These are phyloP conservation scores for Jaminaea rosea DNA, from an alignment of 1,284 basidiomycete genomes.

Conservation along the genomic window DNA sequence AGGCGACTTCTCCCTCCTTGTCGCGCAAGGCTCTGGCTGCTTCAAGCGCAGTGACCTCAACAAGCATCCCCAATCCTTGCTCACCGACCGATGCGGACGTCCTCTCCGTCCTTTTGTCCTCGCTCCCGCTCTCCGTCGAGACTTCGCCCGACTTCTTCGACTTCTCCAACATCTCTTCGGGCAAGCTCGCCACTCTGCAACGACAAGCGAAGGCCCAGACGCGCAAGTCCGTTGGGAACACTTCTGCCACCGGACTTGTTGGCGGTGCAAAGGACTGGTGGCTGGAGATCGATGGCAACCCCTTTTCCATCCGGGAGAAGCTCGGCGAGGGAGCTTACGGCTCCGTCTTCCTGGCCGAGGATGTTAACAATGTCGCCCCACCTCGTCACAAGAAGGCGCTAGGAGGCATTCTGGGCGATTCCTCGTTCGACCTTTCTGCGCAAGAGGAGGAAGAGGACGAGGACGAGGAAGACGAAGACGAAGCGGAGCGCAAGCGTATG, in stretches of 20 bases:
- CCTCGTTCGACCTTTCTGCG: constrained; percentile 1
- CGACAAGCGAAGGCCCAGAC: constrained; percentile 48
- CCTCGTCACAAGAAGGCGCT: not conserved
- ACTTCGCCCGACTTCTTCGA: constrained; percentile 61
- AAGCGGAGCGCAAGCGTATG: constrained; percentile 54
- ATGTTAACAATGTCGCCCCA: constrained; percentile 33
- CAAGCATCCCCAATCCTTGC: constrained; percentile 65
- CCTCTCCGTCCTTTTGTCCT: constrained; percentile 57
- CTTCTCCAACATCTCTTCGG: constrained; percentile 53
- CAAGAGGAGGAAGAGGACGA: constrained; percentile 50
- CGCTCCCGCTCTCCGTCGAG: constrained; percentile 55
- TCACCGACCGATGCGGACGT: constrained; percentile 71
- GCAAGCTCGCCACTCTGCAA: constrained; percentile 57
- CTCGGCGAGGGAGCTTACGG: constrained; percentile 96
- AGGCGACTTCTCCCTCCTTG: too few relatives aligned
- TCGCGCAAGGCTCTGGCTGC: constrained; percentile 33
- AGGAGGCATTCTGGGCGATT: constrained; percentile 9
- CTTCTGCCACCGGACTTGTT: not conserved
- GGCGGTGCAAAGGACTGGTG: constrained; percentile 8
- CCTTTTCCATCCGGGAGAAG: constrained; percentile 68
- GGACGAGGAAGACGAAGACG: constrained; percentile 58
- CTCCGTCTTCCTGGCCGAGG: constrained; percentile 70
- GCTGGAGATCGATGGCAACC: constrained; percentile 50
- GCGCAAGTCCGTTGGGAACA: not conserved
- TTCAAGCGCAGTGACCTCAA: constrained; percentile 1